Evolutionary conservation across 129 eudicot genomes (phyloP).

Genomic region (carrot (Daucus carota)): DNA sequence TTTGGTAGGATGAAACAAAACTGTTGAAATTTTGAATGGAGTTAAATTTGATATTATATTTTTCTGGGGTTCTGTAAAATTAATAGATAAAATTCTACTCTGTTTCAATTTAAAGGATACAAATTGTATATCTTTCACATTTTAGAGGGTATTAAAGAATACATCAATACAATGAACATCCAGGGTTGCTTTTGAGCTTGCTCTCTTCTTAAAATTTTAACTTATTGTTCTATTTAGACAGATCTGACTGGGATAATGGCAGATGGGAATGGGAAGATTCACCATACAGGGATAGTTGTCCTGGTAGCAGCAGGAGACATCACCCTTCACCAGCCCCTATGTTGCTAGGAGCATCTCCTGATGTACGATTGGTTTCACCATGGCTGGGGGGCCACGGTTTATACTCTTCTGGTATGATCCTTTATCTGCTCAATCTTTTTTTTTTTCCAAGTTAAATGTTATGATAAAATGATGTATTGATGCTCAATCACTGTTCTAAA

Average conservation of each 20-base stretch:
- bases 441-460: background rate
- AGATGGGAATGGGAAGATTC: conserved; percentile 83
- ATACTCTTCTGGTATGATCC: conserved; percentile 41
- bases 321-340: conserved; percentile 60
- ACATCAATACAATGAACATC: background rate
- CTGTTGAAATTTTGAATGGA: background rate
- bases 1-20: background rate
- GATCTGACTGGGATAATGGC: conserved; percentile 74
- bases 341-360: conserved; percentile 62
- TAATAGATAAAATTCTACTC: background rate
- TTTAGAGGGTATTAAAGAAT: background rate
- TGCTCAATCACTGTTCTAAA: too few species aligned
- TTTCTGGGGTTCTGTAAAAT: background rate
- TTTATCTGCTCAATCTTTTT: background rate
- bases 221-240: conserved; percentile 26
- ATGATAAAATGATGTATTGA: conserved; percentile 4
- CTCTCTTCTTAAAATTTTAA: background rate
- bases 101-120: background rate
- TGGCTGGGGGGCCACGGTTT: conserved; percentile 84
- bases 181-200: background rate
- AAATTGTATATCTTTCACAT: background rate
- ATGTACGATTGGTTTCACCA: conserved; percentile 71
- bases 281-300: conserved; percentile 44
- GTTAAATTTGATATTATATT: background rate
- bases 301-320: conserved; percentile 29